phyloP scores from a whole-genome alignment of 148 eudicot genomes.

The Fagopyrum tataricum region DNA sequence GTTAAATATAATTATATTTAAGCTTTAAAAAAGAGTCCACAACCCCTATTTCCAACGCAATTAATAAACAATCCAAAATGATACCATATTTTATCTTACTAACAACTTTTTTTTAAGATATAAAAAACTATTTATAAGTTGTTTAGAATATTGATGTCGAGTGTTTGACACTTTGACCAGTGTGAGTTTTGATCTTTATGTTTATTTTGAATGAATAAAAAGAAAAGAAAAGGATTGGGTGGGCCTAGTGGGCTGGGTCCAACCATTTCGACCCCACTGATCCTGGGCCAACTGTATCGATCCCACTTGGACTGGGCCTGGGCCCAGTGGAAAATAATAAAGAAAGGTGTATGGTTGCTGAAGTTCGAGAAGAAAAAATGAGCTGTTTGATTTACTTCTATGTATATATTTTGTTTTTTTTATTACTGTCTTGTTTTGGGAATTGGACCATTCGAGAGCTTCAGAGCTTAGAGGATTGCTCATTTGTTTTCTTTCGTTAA shows the following conservation, averaged over 20 bases:
- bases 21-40: no score
- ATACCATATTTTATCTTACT: no score
- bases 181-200: no score
- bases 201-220: neutral
- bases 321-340: neutral
- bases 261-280: neutral
- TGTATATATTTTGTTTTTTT: neutral
- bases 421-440: neutral
- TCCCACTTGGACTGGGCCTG: neutral
- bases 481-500: neutral
- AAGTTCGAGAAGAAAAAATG: neutral
- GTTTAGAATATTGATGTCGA: no score
- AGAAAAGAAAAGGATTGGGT: neutral
- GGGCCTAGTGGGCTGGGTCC: neutral
- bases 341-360: neutral
- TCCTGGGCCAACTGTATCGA: neutral
- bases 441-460: conserved; percentile 1
- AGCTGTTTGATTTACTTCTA: neutral
- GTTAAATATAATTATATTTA: no score
- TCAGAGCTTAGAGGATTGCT: neutral
- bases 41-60: no score
- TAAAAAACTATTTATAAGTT: no score
- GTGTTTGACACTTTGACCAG: no score
- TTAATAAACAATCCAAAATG: no score
- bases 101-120: no score